Evolutionary conservation across 495 filamentous ascomycete species (phyloP).

Genomic region (Letharia columbiana): DNA sequence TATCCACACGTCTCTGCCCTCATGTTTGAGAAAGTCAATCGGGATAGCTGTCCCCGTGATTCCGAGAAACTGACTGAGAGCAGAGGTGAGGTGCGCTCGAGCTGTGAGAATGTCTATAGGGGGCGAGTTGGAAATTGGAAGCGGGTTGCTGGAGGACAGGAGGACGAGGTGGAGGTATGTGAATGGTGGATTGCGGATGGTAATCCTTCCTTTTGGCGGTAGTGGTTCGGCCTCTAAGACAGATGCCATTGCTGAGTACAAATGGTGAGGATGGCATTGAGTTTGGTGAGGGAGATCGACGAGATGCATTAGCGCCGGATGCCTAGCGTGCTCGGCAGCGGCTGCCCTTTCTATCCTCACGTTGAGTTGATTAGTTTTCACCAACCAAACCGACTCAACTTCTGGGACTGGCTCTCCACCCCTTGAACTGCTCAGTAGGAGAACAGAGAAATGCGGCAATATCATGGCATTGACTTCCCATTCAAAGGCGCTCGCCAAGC

Average conservation of each 20-base stretch:
- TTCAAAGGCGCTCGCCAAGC: conserved; percentile 51
- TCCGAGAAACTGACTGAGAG: conserved; percentile 74
- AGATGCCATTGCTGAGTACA: conserved; percentile 1
- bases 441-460: neutral
- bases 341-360: neutral
- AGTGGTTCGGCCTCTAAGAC: neutral
- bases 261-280: neutral
- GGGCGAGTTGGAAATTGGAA: conserved; percentile 17
- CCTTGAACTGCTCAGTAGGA: neutral
- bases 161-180: conserved; percentile 32
- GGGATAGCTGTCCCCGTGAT: conserved; percentile 65
- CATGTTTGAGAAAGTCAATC: conserved; percentile 68
- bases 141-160: conserved; percentile 26
- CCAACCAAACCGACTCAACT: neutral
- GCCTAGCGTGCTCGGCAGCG: neutral
- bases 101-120: conserved; percentile 66
- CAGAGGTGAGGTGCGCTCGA: conserved; percentile 61
- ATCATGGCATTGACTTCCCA: conserved; percentile 19
- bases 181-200: conserved; percentile 42
- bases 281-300: neutral
- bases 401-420: neutral
- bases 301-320: conserved; percentile 1
- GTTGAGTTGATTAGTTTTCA: neutral
- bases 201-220: conserved; percentile 21
- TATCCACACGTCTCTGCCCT: conserved; percentile 55